These are phyloP conservation scores for Lenwebbia sp. DNA, from an alignment of 345 rosid genomes.

Conservation along the genomic window DNA sequence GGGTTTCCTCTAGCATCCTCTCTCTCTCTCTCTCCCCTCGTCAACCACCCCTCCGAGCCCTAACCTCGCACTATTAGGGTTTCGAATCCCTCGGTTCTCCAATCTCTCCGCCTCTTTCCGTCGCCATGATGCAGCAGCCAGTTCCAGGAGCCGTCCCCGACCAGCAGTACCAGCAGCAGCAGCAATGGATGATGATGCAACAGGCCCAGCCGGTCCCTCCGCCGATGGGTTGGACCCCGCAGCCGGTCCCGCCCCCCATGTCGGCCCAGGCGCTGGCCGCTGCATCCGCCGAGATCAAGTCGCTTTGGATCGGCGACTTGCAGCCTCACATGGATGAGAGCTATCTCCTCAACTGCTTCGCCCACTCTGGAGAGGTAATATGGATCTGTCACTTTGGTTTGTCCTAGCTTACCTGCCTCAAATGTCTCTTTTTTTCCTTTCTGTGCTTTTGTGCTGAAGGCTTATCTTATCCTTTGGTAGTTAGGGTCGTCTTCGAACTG, in stretches of 20 bases:
- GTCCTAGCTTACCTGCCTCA: not conserved
- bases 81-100: not conserved
- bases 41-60: not conserved
- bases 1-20: not conserved
- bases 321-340: constrained; percentile 92
- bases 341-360: constrained; percentile 51
- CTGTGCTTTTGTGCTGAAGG: not conserved
- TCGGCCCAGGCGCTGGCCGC: constrained; percentile 9
- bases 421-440: not conserved
- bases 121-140: constrained; percentile 74
- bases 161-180: constrained; percentile 18
- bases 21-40: not conserved
- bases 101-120: not conserved
- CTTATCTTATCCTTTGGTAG: not conserved
- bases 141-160: constrained; percentile 31
- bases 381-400: not conserved
- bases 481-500: not conserved
- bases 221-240: constrained; percentile 70
- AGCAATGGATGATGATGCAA: constrained; percentile 34
- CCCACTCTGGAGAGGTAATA: constrained; percentile 58
- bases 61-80: not conserved
- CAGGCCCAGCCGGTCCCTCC: constrained; percentile 54
- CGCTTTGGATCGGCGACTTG: constrained; percentile 91
- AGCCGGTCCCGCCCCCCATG: constrained; percentile 53
- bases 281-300: constrained; percentile 11